Evolutionary conservation across 257 asterid species (phyloP), one percentile per base, ranked within the genome.

Genomic region (Coffea eugenioides): DNA sequence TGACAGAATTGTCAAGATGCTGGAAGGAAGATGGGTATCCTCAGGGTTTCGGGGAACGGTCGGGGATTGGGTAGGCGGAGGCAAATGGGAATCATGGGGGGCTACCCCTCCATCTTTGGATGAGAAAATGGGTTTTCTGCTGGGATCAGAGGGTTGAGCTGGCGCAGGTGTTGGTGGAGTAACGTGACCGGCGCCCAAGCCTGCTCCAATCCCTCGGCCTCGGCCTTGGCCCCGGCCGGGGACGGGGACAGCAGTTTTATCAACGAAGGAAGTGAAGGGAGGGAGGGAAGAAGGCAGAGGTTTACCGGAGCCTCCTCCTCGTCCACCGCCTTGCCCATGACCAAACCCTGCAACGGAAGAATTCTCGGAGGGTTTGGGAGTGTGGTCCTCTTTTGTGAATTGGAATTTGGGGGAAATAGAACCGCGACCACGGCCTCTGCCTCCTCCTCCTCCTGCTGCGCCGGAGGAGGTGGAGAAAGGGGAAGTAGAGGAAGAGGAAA

Each of bases 341-440:
- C 94, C 97, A 2, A 84, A 85, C 15, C 87, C 87, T 48, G 57
- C 51, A 75, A 56, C 18, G 16, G 79, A 62, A 79, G 80, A 59
- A 18, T 73, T 41, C 13, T 62, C 69, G 45, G 81, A n/a, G 36
- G 77, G 52, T 12, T 41, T 56, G 78, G 51, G 74, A 18, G 84
- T 31, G 20, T 75, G 73, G 6, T 77, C 88, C 70, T 64, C 73
- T 11, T 79, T 85, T 76, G 90, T 54, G 66, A 74, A 76, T 3
- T 81, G 83, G 69, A 88, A 36, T 15, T 79, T n/a, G 54, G 87
- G 36, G 43, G 77, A 75, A 18, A 77, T 70, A 0, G 82, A 83
- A 46, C 88, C 81, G 12, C 86, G 83, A 56, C 93, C 96, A 11
- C 98, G 91, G 71, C 96, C 97, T 49, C 95, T 68, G 13, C 89